phyloP scores from a whole-genome alignment of 139 green algal species.

The Tetraselmis striata region DNA sequence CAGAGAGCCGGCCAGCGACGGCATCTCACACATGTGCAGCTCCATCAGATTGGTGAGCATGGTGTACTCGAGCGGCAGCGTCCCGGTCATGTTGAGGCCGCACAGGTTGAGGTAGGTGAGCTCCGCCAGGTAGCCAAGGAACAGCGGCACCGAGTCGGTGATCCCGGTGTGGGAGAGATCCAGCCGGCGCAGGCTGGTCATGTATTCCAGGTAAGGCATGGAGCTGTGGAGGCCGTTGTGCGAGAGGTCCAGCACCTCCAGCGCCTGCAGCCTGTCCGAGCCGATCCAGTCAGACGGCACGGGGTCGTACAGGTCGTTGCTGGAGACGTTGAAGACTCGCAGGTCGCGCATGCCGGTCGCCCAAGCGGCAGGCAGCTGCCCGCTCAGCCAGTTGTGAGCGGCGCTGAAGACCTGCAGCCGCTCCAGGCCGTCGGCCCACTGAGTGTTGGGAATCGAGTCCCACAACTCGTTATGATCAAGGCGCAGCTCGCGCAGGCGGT shows the following conservation, averaged over 20 bases:
- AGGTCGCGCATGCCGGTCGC: not conserved
- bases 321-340: not conserved
- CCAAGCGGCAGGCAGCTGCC: not conserved
- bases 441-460: too few species aligned
- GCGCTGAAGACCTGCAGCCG: not conserved
- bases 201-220: not conserved
- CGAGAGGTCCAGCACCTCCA: not conserved
- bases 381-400: not conserved
- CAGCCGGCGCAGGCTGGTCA: not conserved
- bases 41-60: not conserved
- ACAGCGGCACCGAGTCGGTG: not conserved
- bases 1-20: not conserved
- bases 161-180: not conserved
- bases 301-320: not conserved
- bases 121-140: not conserved
- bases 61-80: not conserved
- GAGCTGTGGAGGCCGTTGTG: not conserved
- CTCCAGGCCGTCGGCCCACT: too few species aligned
- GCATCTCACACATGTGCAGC: not conserved
- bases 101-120: not conserved
- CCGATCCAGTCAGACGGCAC: not conserved
- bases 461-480: not conserved
- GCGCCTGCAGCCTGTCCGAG: not conserved
- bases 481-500: not conserved
- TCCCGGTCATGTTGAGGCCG: not conserved